Evolutionary conservation across 2,329 filamentous ascomycete genomes (phyloP).

Genomic region (Chaetothyriales sp.): DNA sequence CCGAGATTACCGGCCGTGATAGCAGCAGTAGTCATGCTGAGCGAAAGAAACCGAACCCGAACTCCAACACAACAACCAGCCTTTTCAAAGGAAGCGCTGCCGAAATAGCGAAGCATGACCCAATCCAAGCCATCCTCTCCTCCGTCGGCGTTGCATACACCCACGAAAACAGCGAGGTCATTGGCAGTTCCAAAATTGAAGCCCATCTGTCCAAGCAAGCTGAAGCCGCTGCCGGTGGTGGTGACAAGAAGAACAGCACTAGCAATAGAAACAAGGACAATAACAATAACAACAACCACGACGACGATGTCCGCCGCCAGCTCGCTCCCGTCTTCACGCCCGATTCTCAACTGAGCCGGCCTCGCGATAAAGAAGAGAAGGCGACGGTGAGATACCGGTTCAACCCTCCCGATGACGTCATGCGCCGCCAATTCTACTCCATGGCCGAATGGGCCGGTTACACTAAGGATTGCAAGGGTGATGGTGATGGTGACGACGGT

Average conservation of each 20-base stretch:
- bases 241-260: slow-evolving; percentile 7
- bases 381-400: slow-evolving; percentile 41
- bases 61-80: slow-evolving; percentile 20
- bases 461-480: background rate
- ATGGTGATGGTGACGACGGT: slow-evolving; percentile 27
- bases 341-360: background rate
- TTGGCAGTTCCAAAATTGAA: slow-evolving; percentile 86
- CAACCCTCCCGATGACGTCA: slow-evolving; percentile 59
- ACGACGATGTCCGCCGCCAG: slow-evolving; percentile 7
- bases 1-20: slow-evolving; percentile 34
- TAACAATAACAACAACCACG: slow-evolving; percentile 6
- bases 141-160: slow-evolving; percentile 86
- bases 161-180: slow-evolving; percentile 88
- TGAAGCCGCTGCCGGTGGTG: slow-evolving; percentile 28
- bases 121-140: slow-evolving; percentile 75
- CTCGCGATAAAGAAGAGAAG: too few relatives aligned
- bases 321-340: background rate
- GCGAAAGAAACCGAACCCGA: slow-evolving; percentile 23
- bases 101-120: slow-evolving; percentile 41
- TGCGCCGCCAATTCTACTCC: slow-evolving; percentile 70
- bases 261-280: slow-evolving; percentile 4
- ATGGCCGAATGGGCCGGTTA: slow-evolving; percentile 76
- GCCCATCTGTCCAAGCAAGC: slow-evolving; percentile 65
- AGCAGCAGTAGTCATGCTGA: too few relatives aligned
- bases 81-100: slow-evolving; percentile 2